Conservation (phyloP, 2,329 filamentous ascomycete species). For the Dothiorella sarmentorum region DNA sequence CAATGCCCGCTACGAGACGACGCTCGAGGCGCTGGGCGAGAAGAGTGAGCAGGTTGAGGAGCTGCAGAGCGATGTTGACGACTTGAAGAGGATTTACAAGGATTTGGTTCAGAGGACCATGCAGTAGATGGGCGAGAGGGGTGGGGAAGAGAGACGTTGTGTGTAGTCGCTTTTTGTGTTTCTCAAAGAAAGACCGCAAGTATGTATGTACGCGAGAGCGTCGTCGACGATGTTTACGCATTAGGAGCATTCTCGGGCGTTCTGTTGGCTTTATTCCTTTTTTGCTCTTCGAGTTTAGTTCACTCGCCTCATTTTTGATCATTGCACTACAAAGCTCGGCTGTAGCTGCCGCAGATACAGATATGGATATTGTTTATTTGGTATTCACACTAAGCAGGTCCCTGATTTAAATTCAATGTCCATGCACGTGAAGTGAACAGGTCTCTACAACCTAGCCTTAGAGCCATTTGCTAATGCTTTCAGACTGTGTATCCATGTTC, state of each 20-base stretch:
- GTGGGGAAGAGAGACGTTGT: not conserved
- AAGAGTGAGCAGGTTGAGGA: conserved; percentile 96
- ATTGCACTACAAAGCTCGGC: not conserved
- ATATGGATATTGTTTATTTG: not conserved
- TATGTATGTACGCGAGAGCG: conserved; percentile 1
- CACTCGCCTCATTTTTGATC: too few relatives aligned
- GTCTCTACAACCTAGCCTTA: not conserved
- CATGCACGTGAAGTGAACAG: not conserved
- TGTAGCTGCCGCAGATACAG: not conserved
- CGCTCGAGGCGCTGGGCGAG: conserved; percentile 90
- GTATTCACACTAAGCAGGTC: not conserved
- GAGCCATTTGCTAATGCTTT: not conserved
- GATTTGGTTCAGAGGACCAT: conserved; percentile 85
- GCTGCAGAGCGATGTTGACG: conserved; percentile 79
- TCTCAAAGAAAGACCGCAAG: not conserved
- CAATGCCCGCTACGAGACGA: conserved; percentile 79
- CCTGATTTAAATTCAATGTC: too few relatives aligned
- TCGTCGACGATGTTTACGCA: conserved; percentile 9
- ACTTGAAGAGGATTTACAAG: conserved; percentile 94
- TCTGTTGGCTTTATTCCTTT: not conserved
- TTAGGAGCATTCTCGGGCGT: conserved; percentile 1
- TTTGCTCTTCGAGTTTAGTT: too few relatives aligned
- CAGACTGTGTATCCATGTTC: too few relatives aligned
- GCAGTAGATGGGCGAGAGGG: conserved; percentile 45
- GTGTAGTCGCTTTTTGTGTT: not conserved